Conservation (phyloP, 352 stramenopile species). For the Phytopythium litorale region DNA sequence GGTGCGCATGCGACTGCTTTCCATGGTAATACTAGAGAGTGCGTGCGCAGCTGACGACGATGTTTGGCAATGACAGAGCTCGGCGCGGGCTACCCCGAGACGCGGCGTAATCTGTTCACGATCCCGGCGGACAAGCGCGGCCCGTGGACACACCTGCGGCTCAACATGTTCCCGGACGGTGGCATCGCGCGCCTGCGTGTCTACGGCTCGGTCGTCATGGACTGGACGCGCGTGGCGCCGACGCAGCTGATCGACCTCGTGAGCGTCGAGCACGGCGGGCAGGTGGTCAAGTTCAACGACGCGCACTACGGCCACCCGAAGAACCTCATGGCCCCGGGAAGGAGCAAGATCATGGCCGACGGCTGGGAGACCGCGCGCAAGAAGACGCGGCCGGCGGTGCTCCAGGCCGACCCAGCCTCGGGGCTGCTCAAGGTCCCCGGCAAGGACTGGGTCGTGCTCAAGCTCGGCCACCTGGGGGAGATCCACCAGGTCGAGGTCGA, state of each 20-base stretch:
- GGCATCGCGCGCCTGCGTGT: conserved; percentile 89
- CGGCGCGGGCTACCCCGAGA: conserved; percentile 80
- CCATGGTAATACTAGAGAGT: not conserved
- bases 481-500: conserved; percentile 83
- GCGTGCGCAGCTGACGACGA: not conserved
- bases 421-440: conserved; percentile 64
- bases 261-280: conserved; percentile 75
- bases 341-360: conserved; percentile 91
- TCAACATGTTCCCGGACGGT: conserved; percentile 94
- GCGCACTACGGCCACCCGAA: conserved; percentile 94
- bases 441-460: conserved; percentile 92
- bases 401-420: conserved; percentile 38
- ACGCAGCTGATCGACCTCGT: conserved; percentile 84
- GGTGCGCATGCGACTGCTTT: conserved; percentile 1
- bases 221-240: conserved; percentile 51
- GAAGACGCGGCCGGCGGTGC: conserved; percentile 70
- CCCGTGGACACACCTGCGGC: conserved; percentile 83
- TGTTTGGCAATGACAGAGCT: conserved; percentile 23
- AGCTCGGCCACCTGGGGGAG: conserved; percentile 77
- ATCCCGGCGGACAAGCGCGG: conserved; percentile 28
- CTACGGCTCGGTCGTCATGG: conserved; percentile 59
- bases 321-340: conserved; percentile 85
- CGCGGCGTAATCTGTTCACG: conserved; percentile 83
- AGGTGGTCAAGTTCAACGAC: conserved; percentile 90
- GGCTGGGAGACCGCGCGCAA: conserved; percentile 95